phyloP scores from a whole-genome alignment of 495 filamentous ascomycete species.

The Sabuloglossum arenarium region DNA sequence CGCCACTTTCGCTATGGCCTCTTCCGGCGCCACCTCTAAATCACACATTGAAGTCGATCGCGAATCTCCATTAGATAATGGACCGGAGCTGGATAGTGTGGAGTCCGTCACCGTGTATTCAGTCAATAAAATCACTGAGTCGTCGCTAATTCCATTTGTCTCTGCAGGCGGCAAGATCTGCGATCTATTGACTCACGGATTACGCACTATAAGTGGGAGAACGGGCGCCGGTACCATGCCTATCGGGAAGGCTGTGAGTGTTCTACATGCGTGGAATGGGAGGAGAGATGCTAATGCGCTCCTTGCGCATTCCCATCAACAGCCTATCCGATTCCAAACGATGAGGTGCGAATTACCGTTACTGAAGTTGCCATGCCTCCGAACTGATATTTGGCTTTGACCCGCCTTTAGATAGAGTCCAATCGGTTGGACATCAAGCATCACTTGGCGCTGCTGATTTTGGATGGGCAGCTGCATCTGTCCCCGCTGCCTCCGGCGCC shows the following conservation, averaged over 20 bases:
- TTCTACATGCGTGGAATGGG: neutral
- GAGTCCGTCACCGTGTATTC: neutral
- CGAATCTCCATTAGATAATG: neutral
- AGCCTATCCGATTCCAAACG: constrained; percentile 13
- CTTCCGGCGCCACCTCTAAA: neutral
- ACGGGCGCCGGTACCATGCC: constrained; percentile 3
- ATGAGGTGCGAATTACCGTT: constrained; percentile 8
- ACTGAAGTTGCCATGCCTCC: neutral
- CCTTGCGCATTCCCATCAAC: neutral
- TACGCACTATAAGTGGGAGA: constrained; percentile 14
- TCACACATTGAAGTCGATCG: neutral
- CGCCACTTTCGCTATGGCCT: neutral
- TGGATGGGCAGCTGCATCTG: neutral
- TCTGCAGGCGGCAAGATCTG: neutral
- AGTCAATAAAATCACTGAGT: neutral
- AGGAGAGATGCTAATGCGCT: neutral
- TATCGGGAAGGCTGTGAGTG: neutral
- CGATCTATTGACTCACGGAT: neutral
- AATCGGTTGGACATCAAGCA: constrained; percentile 23
- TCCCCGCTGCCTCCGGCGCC: neutral
- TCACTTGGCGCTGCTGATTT: neutral
- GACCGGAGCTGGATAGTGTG: neutral
- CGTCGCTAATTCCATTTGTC: neutral
- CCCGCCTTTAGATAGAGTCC: neutral
- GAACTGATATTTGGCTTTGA: neutral